Conservation (phyloP, 2,329 filamentous ascomycete species). For the Trichoderma atroviride region DNA sequence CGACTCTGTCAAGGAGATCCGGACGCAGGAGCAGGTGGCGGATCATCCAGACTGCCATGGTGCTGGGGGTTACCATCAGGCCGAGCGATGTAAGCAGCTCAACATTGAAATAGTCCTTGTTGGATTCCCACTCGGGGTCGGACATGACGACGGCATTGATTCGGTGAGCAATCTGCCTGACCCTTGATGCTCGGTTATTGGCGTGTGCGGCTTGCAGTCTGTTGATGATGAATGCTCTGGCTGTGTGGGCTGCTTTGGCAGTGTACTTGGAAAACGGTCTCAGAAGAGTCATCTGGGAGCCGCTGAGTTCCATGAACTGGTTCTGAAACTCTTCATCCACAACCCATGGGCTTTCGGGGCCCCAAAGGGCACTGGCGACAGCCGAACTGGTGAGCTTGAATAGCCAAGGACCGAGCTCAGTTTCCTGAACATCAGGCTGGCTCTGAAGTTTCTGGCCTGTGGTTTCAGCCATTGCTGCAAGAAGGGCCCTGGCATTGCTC, state of each 20-base stretch:
- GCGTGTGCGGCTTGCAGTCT: conserved; percentile 35
- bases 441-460: conserved; percentile 30
- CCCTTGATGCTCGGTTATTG: conserved; percentile 32
- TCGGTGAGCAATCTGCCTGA: conserved; percentile 34
- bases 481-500: conserved; percentile 32
- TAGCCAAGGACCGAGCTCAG: conserved; percentile 36
- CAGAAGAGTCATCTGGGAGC: conserved; percentile 37
- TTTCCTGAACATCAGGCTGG: conserved; percentile 30
- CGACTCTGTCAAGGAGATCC: conserved; percentile 31
- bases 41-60: conserved; percentile 37
- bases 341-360: conserved; percentile 37
- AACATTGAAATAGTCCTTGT: conserved; percentile 39
- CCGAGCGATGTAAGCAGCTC: conserved; percentile 40
- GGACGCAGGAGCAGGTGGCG: conserved; percentile 34
- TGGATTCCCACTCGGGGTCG: conserved; percentile 37
- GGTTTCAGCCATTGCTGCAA: conserved; percentile 32
- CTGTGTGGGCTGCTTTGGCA: conserved; percentile 34
- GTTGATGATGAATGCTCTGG: conserved; percentile 34
- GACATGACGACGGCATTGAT: conserved; percentile 39
- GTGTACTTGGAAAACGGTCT: conserved; percentile 35
- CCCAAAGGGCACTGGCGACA: conserved; percentile 39
- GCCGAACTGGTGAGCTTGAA: conserved; percentile 38
- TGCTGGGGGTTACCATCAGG: conserved; percentile 38
- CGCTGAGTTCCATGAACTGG: conserved; percentile 39
- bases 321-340: conserved; percentile 37